A percentile compares a stretch with the other conserved stretches of the same genome.
phyloP scores from a whole-genome alignment of 768 basidiomycete genomes.

The Panaeolus papilionaceus region DNA sequence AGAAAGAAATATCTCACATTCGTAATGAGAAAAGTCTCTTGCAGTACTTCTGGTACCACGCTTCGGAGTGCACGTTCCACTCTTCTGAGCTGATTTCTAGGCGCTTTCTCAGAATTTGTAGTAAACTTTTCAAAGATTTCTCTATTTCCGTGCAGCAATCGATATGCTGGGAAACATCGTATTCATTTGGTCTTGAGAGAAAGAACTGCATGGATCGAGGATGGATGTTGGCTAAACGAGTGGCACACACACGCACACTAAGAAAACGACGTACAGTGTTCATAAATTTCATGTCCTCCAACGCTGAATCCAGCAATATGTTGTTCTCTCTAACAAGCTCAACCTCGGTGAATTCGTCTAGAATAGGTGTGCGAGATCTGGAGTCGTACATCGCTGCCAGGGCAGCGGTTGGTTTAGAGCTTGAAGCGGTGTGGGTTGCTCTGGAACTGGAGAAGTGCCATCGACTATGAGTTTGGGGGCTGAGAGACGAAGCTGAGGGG shows the following conservation, averaged over 20 bases:
- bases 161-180: conserved; percentile 35
- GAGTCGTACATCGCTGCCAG: conserved; percentile 4
- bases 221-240: conserved; percentile 11
- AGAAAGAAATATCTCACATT: conserved; percentile 33
- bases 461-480: not conserved
- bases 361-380: conserved; percentile 17
- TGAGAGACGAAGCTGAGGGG: not conserved
- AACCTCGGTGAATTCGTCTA: conserved; percentile 32
- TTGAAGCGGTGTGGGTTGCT: not conserved
- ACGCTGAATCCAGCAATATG: conserved; percentile 28
- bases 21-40: conserved; percentile 39
- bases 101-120: conserved; percentile 31
- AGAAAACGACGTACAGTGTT: conserved; percentile 30
- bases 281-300: conserved; percentile 35
- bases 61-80: conserved; percentile 37
- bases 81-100: conserved; percentile 37
- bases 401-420: not conserved
- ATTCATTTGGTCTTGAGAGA: conserved; percentile 29
- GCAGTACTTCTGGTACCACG: conserved; percentile 41
- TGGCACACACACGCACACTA: not conserved
- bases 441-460: conserved; percentile 4
- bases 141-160: conserved; percentile 37
- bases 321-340: conserved; percentile 33
- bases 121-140: conserved; percentile 32
- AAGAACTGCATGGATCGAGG: conserved; percentile 28